Base-by-base conservation (phyloP, 1,284 basidiomycete genomes). In the Pseudozyma sp. region DNA sequence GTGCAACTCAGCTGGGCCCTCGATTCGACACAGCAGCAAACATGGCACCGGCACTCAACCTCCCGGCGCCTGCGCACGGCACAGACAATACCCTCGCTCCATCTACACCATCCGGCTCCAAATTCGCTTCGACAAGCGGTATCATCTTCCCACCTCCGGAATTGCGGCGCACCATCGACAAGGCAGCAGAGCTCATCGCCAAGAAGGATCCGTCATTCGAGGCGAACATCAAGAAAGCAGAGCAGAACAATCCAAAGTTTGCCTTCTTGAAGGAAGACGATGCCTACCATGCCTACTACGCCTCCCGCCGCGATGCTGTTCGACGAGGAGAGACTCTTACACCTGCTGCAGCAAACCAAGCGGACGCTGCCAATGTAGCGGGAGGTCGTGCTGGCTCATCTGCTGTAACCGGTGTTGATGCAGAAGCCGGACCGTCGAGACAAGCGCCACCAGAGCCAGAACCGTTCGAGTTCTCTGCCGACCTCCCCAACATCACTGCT, bases 141-240 rank as follows among this genome's bases (percentile, higher is more conserved):
- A 51, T 86, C 63, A 86, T 86, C 60, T 80, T 79, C 48, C 86
- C 86, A 18, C 86, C 86, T 13, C 86, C 86, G 21, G 86, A 85
- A 50, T 82, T 87, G 67, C 82, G 84, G 93, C 93, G 91, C 70
- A 94, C 98, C 67, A 95, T 99, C 79, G 97, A 99, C 88, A 91
- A 95, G 83, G 99, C 97, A 7, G 95, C 97, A 13, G 86, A 89
- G n/a, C 95, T 93, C 72, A 93, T 99, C 70, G 94, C 95, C 19
- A 77, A 79, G 43, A 79, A 79, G 43, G 82, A 83, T 47, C 64
- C 76, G 8, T 66, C 78, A 8, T 85, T 85, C 57, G 83, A 85
- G 59, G 74, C 69, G 36, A 82, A 78, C 59, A 84, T 85, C 72
- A 73, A 76, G 36, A 49, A 61, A 14, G 75, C 82, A 21, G 82